Evolutionary conservation across 352 stramenopile genomes (phyloP).

Genomic region (Pythium biforme): DNA sequence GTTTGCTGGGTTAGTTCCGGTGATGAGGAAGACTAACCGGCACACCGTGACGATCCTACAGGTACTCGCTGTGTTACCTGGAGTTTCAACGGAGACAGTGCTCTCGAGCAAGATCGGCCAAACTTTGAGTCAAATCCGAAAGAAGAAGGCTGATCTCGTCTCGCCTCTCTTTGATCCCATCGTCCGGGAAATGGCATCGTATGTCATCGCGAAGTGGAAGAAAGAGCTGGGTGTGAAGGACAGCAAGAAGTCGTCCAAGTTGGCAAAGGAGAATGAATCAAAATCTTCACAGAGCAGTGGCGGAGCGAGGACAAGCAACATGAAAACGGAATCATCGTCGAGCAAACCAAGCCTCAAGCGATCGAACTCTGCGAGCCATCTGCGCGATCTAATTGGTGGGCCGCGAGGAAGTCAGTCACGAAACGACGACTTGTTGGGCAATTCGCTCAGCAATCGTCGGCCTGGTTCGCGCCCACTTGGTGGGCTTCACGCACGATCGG

Average conservation of each 20-base stretch:
- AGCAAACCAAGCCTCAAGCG: slow-evolving; percentile 11
- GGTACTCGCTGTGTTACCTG: slow-evolving; percentile 57
- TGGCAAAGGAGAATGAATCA: not conserved
- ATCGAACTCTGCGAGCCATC: slow-evolving; percentile 64
- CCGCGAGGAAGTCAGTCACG: not conserved
- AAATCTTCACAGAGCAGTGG: not conserved
- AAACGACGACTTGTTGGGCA: slow-evolving; percentile 17
- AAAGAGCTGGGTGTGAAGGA: slow-evolving; percentile 3
- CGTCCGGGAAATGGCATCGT: slow-evolving; percentile 46
- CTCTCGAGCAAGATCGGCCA: slow-evolving; percentile 52
- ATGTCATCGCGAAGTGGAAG: slow-evolving; percentile 64
- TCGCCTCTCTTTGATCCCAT: slow-evolving; percentile 5
- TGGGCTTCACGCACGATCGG: slow-evolving; percentile 8
- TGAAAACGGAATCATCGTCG: not conserved
- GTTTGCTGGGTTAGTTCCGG: not conserved
- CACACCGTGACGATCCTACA: slow-evolving; percentile 8
- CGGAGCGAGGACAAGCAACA: not conserved
- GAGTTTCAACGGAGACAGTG: slow-evolving; percentile 43
- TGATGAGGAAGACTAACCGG: not conserved
- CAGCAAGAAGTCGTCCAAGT: slow-evolving; percentile 6
- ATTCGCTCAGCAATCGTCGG: not conserved
- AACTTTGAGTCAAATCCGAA: slow-evolving; percentile 44
- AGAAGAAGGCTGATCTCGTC: slow-evolving; percentile 15
- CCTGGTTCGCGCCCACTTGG: slow-evolving; percentile 19
- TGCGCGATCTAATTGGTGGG: slow-evolving; percentile 56